phyloP scores from a whole-genome alignment of 148 eudicot genomes.

The Heliosperma pusillum region DNA sequence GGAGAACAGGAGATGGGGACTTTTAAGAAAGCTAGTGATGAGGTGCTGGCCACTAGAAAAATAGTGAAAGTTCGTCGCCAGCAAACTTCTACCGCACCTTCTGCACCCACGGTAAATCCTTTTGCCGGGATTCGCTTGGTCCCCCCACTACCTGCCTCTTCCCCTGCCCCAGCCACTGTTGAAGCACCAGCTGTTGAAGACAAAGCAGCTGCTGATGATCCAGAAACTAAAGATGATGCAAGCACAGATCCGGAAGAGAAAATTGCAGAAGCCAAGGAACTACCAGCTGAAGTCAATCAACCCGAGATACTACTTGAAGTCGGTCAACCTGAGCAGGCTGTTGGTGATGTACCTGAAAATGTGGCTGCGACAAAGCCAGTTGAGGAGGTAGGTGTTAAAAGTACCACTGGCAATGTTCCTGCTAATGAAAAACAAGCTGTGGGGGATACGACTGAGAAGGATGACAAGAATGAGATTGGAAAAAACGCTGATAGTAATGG shows the following conservation, averaged over 20 bases:
- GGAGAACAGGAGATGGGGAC: conserved; percentile 65
- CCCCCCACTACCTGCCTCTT: conserved; percentile 35
- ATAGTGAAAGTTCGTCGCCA: conserved; percentile 79
- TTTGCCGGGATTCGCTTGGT: conserved; percentile 78
- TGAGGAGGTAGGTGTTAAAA: conserved; percentile 14
- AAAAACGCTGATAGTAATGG: background rate
- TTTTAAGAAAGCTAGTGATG: conserved; percentile 80
- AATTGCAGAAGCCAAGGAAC: conserved; percentile 30
- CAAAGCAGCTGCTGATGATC: conserved; percentile 27
- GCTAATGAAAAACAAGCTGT: background rate
- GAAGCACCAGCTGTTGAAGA: conserved; percentile 31
- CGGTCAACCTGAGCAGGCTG: conserved; percentile 20
- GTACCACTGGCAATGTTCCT: background rate
- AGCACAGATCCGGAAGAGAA: conserved; percentile 30
- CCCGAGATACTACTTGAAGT: conserved; percentile 28
- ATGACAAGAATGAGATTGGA: conserved; percentile 2
- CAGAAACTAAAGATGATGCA: conserved; percentile 30
- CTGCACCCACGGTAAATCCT: conserved; percentile 72
- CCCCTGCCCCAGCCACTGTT: conserved; percentile 25
- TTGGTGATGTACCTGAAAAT: conserved; percentile 26
- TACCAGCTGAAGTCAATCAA: conserved; percentile 24
- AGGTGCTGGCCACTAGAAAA: conserved; percentile 73
- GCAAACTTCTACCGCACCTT: conserved; percentile 42
- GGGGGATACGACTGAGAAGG: background rate
- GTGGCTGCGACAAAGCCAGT: conserved; percentile 25